phyloP scores from a whole-genome alignment of 352 stramenopile species.

The Phytopythium oedochilum region DNA sequence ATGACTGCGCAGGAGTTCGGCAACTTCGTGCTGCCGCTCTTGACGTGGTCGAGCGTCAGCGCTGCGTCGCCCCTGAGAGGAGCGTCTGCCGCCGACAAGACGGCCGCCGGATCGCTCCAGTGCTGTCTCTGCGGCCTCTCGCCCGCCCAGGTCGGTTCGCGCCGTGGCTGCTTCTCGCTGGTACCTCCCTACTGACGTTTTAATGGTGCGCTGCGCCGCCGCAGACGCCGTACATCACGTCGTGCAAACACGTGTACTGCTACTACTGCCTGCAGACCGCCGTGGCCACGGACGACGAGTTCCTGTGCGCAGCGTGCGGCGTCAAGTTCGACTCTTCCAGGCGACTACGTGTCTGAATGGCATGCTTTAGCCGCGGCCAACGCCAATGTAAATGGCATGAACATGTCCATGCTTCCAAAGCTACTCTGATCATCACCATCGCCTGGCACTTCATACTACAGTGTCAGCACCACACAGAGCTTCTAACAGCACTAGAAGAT shows the following conservation, averaged over 20 bases:
- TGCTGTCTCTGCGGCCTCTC: conserved; percentile 63
- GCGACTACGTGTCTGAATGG: conserved; percentile 28
- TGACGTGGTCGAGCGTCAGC: conserved; percentile 57
- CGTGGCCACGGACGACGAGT: conserved; percentile 65
- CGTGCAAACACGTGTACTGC: conserved; percentile 83
- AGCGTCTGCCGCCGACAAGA: not conserved
- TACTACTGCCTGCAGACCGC: conserved; percentile 84
- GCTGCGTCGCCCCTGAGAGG: conserved; percentile 11
- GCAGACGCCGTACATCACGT: conserved; percentile 85
- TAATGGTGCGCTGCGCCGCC: not conserved
- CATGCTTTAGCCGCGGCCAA: no score
- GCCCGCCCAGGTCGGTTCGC: conserved; percentile 32
- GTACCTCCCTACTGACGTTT: no score
- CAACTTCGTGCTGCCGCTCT: conserved; percentile 64
- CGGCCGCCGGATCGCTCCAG: conserved; percentile 18
- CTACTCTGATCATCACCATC: no score
- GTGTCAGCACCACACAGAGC: no score
- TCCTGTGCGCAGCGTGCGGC: conserved; percentile 57
- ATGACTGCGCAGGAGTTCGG: conserved; percentile 55
- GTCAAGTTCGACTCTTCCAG: conserved; percentile 66
- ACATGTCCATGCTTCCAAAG: no score
- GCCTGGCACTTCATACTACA: no score
- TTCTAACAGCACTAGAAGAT: no score
- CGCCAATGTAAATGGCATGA: no score
- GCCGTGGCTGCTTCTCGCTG: no score